These are phyloP conservation scores for Phytophthora pinifolia DNA, from an alignment of 352 stramenopile genomes.

Conservation along the genomic window DNA sequence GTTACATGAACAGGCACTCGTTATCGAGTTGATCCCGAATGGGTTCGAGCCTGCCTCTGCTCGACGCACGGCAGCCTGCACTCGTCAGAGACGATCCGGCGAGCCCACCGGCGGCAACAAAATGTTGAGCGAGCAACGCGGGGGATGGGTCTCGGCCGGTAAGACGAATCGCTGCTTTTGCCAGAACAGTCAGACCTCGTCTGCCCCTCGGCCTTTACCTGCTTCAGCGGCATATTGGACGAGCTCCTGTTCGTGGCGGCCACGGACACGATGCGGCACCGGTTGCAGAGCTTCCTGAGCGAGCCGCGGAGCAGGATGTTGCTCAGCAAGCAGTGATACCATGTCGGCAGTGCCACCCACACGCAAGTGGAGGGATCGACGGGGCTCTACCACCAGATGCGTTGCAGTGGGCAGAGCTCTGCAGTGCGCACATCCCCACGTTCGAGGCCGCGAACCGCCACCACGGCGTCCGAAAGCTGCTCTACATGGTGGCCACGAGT, in stretches of 20 bases:
- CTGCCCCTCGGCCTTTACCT: too few relatives aligned
- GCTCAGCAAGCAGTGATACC: conserved; percentile 27
- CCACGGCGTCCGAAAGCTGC: conserved; percentile 8
- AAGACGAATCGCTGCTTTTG: too few relatives aligned
- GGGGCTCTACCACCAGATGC: too few relatives aligned
- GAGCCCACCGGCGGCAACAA: conserved; percentile 1
- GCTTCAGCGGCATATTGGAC: too few relatives aligned
- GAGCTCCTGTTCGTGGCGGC: background rate
- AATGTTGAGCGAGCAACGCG: too few relatives aligned
- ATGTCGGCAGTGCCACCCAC: too few relatives aligned
- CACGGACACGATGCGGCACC: background rate
- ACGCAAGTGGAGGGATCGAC: conserved; percentile 23
- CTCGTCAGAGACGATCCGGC: conserved; percentile 18
- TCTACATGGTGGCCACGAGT: background rate
- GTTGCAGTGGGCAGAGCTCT: too few relatives aligned
- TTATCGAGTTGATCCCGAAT: background rate
- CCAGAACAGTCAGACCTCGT: too few relatives aligned
- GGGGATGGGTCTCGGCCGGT: too few relatives aligned
- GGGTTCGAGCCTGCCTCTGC: conserved; percentile 1
- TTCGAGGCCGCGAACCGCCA: conserved; percentile 1
- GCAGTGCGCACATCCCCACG: conserved; percentile 5
- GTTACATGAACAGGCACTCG: too few relatives aligned
- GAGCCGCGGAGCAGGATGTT: conserved; percentile 13
- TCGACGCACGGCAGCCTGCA: conserved; percentile 8
- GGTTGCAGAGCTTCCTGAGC: background rate